phyloP scores from a whole-genome alignment of 129 eudicot species.

The Saposhnikovia divaricata region DNA sequence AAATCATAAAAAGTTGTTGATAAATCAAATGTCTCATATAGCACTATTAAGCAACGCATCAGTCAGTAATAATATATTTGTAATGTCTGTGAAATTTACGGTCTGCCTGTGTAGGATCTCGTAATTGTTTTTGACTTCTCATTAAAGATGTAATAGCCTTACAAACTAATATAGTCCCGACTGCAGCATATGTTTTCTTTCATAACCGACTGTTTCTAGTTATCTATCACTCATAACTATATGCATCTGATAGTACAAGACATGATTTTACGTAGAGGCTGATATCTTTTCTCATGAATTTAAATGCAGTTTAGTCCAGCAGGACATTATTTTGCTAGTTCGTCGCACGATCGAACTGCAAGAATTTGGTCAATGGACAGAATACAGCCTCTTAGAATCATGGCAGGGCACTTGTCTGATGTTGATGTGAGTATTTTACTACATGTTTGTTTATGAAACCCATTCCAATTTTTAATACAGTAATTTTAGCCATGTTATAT shows the following conservation, averaged over 20 bases:
- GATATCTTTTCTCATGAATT: not conserved
- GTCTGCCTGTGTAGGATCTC: not conserved
- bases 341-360: conserved; percentile 97
- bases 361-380: conserved; percentile 97
- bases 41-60: not conserved
- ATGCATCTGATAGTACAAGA: not conserved
- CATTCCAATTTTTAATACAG: not conserved
- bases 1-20: not conserved
- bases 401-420: conserved; percentile 98
- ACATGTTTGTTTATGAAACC: not conserved
- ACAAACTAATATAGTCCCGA: not conserved
- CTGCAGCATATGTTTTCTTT: not conserved
- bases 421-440: conserved; percentile 72
- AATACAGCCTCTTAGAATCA: conserved; percentile 78
- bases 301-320: conserved; percentile 88
- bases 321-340: conserved; percentile 96
- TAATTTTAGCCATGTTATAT: not conserved
- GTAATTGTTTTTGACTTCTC: not conserved
- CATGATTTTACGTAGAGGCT: not conserved
- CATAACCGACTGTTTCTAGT: not conserved
- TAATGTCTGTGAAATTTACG: not conserved
- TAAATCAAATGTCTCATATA: not conserved
- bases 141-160: not conserved
- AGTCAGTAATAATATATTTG: not conserved
- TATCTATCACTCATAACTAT: not conserved